Conservation (phyloP, 225 moss, liverwort and hornwort genomes). For the Physcomitrellopsis africana region DNA sequence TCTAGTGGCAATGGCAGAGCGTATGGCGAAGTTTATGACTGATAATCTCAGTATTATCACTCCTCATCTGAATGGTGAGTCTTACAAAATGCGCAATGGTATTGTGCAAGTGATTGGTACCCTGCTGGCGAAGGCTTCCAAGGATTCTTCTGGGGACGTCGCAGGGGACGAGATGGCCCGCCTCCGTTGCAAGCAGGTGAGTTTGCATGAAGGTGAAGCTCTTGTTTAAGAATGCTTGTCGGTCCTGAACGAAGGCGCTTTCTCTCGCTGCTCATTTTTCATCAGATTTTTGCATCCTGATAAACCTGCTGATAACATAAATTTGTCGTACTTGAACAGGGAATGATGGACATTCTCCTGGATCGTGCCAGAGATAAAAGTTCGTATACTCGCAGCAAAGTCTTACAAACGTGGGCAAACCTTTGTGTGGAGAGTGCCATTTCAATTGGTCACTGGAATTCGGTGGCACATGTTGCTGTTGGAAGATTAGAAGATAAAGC, state of each 20-base stretch:
- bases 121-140: constrained; percentile 51
- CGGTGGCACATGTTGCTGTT: constrained; percentile 62
- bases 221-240: not conserved
- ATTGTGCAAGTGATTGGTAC: constrained; percentile 64
- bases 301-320: not conserved
- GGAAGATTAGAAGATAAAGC: constrained; percentile 70
- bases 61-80: constrained; percentile 63
- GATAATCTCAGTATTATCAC: constrained; percentile 63
- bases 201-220: not conserved
- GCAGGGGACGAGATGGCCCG: constrained; percentile 45
- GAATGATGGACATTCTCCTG: constrained; percentile 54
- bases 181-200: constrained; percentile 53
- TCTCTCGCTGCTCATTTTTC: not conserved
- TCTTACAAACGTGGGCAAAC: constrained; percentile 69
- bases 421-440: constrained; percentile 64
- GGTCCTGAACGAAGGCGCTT: not conserved
- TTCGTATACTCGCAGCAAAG: constrained; percentile 67
- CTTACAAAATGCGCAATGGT: constrained; percentile 68
- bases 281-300: not conserved
- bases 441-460: constrained; percentile 75
- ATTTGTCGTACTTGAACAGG: constrained; percentile 10
- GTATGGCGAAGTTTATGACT: constrained; percentile 57
- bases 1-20: constrained; percentile 54
- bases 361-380: constrained; percentile 61
- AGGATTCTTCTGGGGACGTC: constrained; percentile 31